Conservation (phyloP, 2,329 filamentous ascomycete species). For the Calonectria hongkongensis region DNA sequence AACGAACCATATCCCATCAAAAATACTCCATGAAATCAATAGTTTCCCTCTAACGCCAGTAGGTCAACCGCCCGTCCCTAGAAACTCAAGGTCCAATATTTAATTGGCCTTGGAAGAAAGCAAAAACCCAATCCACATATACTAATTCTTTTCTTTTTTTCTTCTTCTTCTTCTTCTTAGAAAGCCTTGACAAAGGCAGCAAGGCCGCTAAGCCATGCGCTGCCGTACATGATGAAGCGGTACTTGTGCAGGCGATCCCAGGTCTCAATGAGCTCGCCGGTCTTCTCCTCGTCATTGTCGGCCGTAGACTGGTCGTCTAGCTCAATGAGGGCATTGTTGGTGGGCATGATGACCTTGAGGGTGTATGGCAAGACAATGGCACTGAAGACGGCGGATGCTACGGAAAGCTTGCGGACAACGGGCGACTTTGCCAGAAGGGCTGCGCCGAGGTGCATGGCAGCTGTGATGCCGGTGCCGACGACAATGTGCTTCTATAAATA, state of each 20-base stretch:
- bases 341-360: slow-evolving; percentile 22
- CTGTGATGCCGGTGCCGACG: neutral
- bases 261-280: neutral
- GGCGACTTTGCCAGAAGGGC: neutral
- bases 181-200: slow-evolving; percentile 12
- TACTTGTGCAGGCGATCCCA: slow-evolving; percentile 24
- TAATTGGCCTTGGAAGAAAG: slow-evolving; percentile 30
- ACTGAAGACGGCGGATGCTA: neutral
- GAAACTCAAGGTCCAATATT: no score
- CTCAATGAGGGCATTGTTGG: slow-evolving; percentile 12
- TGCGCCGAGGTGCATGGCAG: neutral
- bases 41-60: no score
- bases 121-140: neutral
- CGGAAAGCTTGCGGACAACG: slow-evolving; percentile 19
- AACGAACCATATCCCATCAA: no score
- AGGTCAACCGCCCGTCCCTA: no score
- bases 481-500: slow-evolving; percentile 3
- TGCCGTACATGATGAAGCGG: slow-evolving; percentile 14
- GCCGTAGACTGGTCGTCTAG: neutral
- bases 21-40: no score
- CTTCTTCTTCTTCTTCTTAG: neutral
- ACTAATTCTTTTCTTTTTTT: neutral
- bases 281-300: neutral
- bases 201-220: slow-evolving; percentile 7
- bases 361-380: slow-evolving; percentile 16